These are phyloP conservation scores for Agrostemma githago DNA, from an alignment of 148 eudicot species.

Conservation along the genomic window DNA sequence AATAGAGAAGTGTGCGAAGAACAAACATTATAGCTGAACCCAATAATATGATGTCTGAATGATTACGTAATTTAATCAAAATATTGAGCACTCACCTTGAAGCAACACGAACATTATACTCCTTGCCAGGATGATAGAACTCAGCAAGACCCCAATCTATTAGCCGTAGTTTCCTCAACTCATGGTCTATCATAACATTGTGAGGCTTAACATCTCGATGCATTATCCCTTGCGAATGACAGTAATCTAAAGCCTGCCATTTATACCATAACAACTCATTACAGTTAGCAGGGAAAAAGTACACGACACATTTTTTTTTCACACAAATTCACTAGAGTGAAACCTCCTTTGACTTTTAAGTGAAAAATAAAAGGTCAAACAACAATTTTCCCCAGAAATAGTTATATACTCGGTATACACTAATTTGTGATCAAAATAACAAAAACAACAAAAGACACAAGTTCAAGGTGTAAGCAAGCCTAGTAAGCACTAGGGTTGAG, in stretches of 20 bases:
- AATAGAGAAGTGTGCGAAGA: background rate
- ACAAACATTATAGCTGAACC: background rate
- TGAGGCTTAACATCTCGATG: conserved; percentile 99
- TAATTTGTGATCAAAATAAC: background rate
- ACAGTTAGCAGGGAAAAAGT: conserved; percentile 6
- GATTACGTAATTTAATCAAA: background rate
- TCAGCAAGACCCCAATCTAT: conserved; percentile 99
- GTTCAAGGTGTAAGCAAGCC: too few relatives aligned
- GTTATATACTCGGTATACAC: too few relatives aligned
- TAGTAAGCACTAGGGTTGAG: too few relatives aligned
- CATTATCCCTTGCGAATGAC: conserved; percentile 97
- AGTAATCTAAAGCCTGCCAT: conserved; percentile 79
- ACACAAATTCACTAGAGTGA: too few relatives aligned
- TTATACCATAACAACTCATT: background rate
- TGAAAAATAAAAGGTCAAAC: too few relatives aligned
- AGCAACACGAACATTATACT: conserved; percentile 94
- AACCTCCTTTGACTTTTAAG: too few relatives aligned
- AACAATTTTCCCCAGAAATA: too few relatives aligned
- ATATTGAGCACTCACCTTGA: conserved; percentile 64
- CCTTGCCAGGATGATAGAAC: conserved; percentile 95
- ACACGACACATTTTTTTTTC: background rate
- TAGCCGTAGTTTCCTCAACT: conserved; percentile 79
- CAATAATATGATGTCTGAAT: background rate
- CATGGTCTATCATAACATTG: conserved; percentile 96
- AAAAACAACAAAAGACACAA: background rate